Evolutionary conservation across 208 protist genomes (phyloP), one percentile per base, ranked within the genome.

Genomic region (Wallacemonas sp.): DNA sequence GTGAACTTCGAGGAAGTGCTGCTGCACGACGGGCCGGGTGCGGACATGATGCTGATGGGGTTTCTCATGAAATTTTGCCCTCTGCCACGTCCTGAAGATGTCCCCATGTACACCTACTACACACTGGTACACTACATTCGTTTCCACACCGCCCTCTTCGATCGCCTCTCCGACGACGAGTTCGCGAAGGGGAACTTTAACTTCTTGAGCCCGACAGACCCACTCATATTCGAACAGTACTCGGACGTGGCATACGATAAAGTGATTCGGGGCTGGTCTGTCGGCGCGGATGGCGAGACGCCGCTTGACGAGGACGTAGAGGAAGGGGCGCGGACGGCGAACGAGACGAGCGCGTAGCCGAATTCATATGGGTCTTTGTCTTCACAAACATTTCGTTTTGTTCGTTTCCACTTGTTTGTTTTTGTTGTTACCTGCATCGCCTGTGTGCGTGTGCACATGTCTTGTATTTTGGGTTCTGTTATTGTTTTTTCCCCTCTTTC

Each of bases 181-280:
- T 88, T 95, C 38, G 77, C 86, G n/a, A 93, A 92, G 72, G 90
- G 90, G 14, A 93, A 93, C 73, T 93, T 95, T 38, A 93, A 95
- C 59, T 95, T 93, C 66, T 47, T 95, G 30, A 89, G 78, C 39
- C 90, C 90, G 2, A 91, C 82, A 2, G 85, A 93, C 41, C 74
- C 84, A 14, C 72, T 84, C 19, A 91, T 95, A 30, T 95, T 93
- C 68, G 83, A 88, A 70, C 54, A 55, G 65, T 95, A 95, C 68
- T 81, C 62, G 27, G 84, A 86, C 0, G 67, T 95, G 9, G 77
- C 70, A 49, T 84, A 91, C 38, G 88, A 94, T 33, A 54, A 66
- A 24, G 82, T 92, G 6, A 91, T 91, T 56, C 74, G 80, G 12
- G 67, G 67, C 11, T 94, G 88, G 86, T 75, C 77, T 1, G 84